phyloP scores from a whole-genome alignment of 768 basidiomycete genomes.

The Boletus rufocinnamomeus region DNA sequence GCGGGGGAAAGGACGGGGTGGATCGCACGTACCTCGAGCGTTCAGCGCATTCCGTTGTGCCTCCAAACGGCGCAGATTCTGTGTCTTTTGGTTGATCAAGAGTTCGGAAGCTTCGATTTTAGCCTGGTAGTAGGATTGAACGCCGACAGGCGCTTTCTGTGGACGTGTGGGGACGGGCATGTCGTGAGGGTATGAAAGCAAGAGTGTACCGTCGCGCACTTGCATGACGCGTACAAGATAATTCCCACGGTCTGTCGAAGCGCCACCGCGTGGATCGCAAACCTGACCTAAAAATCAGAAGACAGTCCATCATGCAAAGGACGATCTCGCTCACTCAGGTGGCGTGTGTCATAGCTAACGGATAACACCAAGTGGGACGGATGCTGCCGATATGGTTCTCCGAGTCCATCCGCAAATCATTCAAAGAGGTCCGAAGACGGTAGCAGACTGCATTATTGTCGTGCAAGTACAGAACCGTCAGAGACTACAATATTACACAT shows the following conservation, averaged over 20 bases:
- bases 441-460: no score
- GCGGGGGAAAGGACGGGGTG: neutral
- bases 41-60: slow-evolving; percentile 97
- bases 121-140: slow-evolving; percentile 91
- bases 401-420: no score
- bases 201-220: neutral
- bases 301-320: no score
- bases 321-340: no score
- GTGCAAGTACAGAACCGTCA: no score
- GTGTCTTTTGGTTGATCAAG: slow-evolving; percentile 93
- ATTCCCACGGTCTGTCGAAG: slow-evolving; percentile 9
- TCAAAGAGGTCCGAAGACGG: no score
- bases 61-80: slow-evolving; percentile 92
- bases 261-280: no score
- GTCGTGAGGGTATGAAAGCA: neutral
- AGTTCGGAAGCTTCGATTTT: slow-evolving; percentile 95
- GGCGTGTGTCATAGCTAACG: no score
- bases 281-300: no score
- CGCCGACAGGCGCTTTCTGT: slow-evolving; percentile 55
- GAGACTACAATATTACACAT: no score
- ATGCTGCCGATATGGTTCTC: no score
- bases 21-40: slow-evolving; percentile 68
- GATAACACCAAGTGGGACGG: no score
- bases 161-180: slow-evolving; percentile 43
- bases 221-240: slow-evolving; percentile 1